Percentiles rank a stretch among this genome's conserved stretches.
Evolutionary conservation across 2,329 filamentous ascomycete genomes (phyloP).

Genomic region (Pestalotiopsis sp.): DNA sequence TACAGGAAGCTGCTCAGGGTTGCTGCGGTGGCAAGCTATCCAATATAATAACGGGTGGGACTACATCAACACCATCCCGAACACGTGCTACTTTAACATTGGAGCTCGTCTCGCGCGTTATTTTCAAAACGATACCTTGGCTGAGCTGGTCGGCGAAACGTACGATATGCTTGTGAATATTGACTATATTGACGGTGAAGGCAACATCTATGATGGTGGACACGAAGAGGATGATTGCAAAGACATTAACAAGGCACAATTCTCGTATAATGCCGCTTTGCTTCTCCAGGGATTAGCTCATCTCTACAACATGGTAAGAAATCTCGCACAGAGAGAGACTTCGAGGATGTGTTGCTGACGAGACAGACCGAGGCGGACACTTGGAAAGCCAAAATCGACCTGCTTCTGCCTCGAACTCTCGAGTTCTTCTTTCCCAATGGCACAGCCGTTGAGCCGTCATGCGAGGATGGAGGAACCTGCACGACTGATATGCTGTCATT

Average conservation of each 20-base stretch:
- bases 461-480: conserved; percentile 63
- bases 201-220: conserved; percentile 67
- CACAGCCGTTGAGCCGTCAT: conserved; percentile 68
- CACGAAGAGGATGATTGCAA: conserved; percentile 60
- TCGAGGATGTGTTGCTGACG: conserved; percentile 16
- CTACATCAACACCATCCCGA: conserved; percentile 72
- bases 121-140: conserved; percentile 67
- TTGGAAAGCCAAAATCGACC: conserved; percentile 60
- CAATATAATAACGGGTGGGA: conserved; percentile 74
- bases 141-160: conserved; percentile 60
- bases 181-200: conserved; percentile 63
- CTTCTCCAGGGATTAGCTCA: conserved; percentile 65
- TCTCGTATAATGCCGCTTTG: conserved; percentile 68
- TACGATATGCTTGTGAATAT: conserved; percentile 63
- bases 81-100: conserved; percentile 66
- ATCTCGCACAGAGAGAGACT: neutral
- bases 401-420: conserved; percentile 54
- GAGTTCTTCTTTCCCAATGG: conserved; percentile 58
- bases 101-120: conserved; percentile 73
- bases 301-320: conserved; percentile 66
- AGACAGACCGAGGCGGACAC: conserved; percentile 50
- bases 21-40: conserved; percentile 78
- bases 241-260: conserved; percentile 63
- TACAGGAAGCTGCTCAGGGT: conserved; percentile 63
- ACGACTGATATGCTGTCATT: conserved; percentile 73